phyloP scores from a whole-genome alignment of 768 basidiomycete species.

The Suillus placidus region DNA sequence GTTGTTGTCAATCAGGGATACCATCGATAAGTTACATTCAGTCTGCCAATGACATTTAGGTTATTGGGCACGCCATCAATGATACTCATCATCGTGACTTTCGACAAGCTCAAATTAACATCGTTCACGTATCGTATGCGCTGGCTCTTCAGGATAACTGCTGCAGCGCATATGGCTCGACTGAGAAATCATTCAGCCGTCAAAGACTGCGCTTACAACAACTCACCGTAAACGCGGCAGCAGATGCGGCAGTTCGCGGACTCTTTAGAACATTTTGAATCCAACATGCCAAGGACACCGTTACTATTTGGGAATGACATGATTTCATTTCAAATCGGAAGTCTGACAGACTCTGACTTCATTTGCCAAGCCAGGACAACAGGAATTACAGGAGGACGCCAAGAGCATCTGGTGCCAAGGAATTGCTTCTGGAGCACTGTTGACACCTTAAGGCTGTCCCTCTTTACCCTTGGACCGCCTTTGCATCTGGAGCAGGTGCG shows the following conservation, averaged over 20 bases:
- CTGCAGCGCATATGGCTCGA: background rate
- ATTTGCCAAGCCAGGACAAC: background rate
- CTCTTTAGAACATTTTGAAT: background rate
- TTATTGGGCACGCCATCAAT: background rate
- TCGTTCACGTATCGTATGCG: background rate
- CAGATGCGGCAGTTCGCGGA: too few relatives aligned
- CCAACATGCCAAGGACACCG: background rate
- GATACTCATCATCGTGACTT: background rate
- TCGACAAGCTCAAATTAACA: background rate
- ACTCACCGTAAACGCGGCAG: background rate
- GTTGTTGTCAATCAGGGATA: background rate
- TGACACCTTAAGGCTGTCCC: background rate
- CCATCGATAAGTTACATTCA: background rate
- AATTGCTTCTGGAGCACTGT: background rate
- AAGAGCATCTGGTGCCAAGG: background rate
- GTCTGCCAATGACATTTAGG: background rate
- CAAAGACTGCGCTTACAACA: background rate
- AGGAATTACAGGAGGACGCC: background rate
- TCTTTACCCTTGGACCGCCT: background rate
- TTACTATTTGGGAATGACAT: background rate
- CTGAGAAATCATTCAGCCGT: background rate
- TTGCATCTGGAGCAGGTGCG: background rate
- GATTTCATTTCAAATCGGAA: slow-evolving; percentile 4
- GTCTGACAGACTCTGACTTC: background rate
- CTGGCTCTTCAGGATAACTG: background rate